phyloP scores from a whole-genome alignment of 805 yeast genomes.

The Yamadazyma nakazawae region DNA sequence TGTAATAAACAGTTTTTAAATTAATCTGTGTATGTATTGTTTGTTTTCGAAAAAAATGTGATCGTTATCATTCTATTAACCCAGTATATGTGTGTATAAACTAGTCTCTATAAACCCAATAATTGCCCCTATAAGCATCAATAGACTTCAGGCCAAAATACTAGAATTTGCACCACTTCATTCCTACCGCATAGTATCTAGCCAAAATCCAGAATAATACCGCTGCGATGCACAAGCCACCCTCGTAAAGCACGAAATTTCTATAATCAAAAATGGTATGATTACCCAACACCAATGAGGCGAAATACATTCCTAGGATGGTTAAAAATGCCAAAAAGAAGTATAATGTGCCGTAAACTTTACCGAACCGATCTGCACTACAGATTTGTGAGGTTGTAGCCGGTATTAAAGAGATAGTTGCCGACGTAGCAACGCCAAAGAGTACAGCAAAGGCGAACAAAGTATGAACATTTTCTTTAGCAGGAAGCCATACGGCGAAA shows the following conservation, averaged over 20 bases:
- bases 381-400: conserved; percentile 60
- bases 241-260: conserved; percentile 43
- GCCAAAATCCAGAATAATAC: conserved; percentile 41
- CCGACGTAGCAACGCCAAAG: conserved; percentile 56
- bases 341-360: conserved; percentile 50
- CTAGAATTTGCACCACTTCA: conserved; percentile 30
- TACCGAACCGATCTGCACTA: conserved; percentile 51
- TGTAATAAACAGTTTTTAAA: too few species aligned
- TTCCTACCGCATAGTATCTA: conserved; percentile 45
- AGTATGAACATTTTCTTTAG: conserved; percentile 32
- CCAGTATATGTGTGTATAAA: neutral
- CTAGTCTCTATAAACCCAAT: neutral
- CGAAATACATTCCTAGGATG: conserved; percentile 26
- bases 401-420: conserved; percentile 56
- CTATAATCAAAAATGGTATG: conserved; percentile 31
- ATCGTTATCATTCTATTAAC: neutral
- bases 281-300: conserved; percentile 24
- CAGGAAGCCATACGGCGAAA: conserved; percentile 22
- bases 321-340: conserved; percentile 36
- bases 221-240: conserved; percentile 37
- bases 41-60: neutral
- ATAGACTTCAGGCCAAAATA: neutral
- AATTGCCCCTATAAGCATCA: neutral
- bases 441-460: conserved; percentile 45
- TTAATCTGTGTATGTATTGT: neutral